Conservation (phyloP, 139 green algal species). For the Chloropicon primus region DNA sequence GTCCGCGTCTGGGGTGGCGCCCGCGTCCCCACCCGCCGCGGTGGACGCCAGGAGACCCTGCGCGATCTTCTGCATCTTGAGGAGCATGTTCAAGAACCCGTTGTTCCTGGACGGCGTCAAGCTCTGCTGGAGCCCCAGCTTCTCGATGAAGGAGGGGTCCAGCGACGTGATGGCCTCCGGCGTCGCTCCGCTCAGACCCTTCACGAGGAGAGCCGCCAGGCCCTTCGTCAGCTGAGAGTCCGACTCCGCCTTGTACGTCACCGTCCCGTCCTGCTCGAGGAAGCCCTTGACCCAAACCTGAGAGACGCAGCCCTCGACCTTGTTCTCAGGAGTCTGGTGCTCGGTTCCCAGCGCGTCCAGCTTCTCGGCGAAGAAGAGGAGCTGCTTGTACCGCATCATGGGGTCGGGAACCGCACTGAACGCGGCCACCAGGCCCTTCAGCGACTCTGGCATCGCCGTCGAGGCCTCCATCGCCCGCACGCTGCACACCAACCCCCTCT, state of each 20-base stretch:
- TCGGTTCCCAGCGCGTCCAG: conserved; percentile 49
- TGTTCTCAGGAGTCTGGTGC: conserved; percentile 36
- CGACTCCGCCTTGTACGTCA: conserved; percentile 87
- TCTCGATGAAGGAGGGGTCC: conserved; percentile 63
- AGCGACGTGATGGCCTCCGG: conserved; percentile 37
- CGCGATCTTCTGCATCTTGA: conserved; percentile 4
- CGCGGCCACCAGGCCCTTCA: background rate
- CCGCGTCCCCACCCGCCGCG: no score
- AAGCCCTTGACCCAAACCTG: conserved; percentile 89
- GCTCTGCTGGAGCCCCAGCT: conserved; percentile 82
- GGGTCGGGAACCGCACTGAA: conserved; percentile 27
- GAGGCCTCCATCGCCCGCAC: background rate
- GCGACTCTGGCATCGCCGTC: background rate
- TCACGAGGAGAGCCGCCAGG: conserved; percentile 72
- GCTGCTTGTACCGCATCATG: conserved; percentile 82
- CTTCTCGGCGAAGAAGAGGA: conserved; percentile 91
- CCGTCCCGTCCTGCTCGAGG: conserved; percentile 45
- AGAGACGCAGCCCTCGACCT: conserved; percentile 12
- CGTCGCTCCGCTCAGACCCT: conserved; percentile 70
- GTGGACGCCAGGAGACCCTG: no score
- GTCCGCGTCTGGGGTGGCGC: background rate
- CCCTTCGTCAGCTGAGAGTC: conserved; percentile 93
- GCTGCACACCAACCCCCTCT: background rate
- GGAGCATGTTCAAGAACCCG: conserved; percentile 83
- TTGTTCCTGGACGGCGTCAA: conserved; percentile 95